A percentile compares a stretch with the other conserved stretches of the same genome.
Conservation (phyloP, 2,329 filamentous ascomycete genomes). For the Ophiocordyceps robertsii region DNA sequence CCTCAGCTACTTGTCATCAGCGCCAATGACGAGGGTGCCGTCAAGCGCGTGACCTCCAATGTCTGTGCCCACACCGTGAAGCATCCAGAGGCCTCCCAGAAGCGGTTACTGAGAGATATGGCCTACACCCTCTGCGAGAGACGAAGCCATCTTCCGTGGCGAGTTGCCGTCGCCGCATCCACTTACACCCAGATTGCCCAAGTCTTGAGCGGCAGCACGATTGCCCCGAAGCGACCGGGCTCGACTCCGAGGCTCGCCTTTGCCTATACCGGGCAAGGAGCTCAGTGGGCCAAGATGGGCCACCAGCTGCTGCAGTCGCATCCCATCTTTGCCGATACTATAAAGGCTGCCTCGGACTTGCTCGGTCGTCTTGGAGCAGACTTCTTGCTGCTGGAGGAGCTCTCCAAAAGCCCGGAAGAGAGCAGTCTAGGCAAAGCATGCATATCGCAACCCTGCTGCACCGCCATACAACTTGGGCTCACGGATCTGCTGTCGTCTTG, state of each 20-base stretch:
- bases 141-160: conserved; percentile 28
- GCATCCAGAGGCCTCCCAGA: conserved; percentile 25
- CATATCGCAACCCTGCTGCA: conserved; percentile 28
- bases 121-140: conserved; percentile 34
- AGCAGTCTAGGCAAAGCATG: conserved; percentile 22
- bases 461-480: conserved; percentile 33
- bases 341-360: conserved; percentile 17
- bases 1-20: conserved; percentile 26
- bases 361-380: conserved; percentile 19
- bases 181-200: conserved; percentile 30
- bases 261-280: conserved; percentile 26
- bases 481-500: conserved; percentile 28
- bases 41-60: conserved; percentile 14
- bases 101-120: conserved; percentile 28
- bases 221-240: conserved; percentile 5
- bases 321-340: conserved; percentile 18
- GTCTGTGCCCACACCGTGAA: conserved; percentile 25
- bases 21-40: conserved; percentile 22
- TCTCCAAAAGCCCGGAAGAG: conserved; percentile 17
- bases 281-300: conserved; percentile 24
- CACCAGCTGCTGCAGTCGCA: conserved; percentile 20
- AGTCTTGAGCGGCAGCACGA: conserved; percentile 21
- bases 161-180: conserved; percentile 27
- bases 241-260: conserved; percentile 13
- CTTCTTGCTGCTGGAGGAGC: conserved; percentile 24